Base-by-base conservation (phyloP, 2,329 filamentous ascomycete species). In the Chrysoporthe puriensis region DNA sequence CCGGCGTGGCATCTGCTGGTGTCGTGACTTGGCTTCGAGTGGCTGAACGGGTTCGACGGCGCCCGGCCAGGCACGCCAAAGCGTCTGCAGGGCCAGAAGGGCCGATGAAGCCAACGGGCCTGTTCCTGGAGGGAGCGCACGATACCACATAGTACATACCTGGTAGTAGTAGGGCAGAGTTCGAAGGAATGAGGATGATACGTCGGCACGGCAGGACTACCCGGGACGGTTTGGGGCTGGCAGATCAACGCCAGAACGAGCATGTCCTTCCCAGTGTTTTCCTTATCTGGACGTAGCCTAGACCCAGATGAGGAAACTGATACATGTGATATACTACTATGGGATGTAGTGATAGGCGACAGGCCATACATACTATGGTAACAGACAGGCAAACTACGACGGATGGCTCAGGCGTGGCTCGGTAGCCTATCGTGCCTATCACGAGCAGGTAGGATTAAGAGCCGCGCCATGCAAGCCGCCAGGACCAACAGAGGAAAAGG, bases 271-370 rank as follows among this genome's bases (percentile, higher is more conserved):
- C 36, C 57, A 43, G 18, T 43, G 18, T 32, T 5, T 13, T n/a
- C 14, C 26, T 54, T 21, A 13, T 32, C 21, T 32, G 13, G 21
- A 14, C 6, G 21, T 21, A 11, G 6, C 32, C 14, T 57, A 16
- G 21, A 40, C 21, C 54, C 40, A 44, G 40, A 44, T 60, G 57
- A 60, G 40, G 57, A 60, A 60, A 44, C 8, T 26, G 40, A 60
- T 26, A 26, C 26, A 26, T 26, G 26, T 26, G 26, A 26, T 26
- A 26, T 26, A 26, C 26, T 26, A 26, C 26, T 26, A 26, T 26
- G 26, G 26, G 26, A 26, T 26, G 26, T 26, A 26, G 26, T 26
- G 26, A 26, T 60, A 60, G 57, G 57, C 40, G 26, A 14, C 57
- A 60, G 21, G 18, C 44, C 9, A 6, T 9, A 42, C 40, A 26